Evolutionary conservation across 306 rosid species (phyloP).

Genomic region (Trifolium repens): DNA sequence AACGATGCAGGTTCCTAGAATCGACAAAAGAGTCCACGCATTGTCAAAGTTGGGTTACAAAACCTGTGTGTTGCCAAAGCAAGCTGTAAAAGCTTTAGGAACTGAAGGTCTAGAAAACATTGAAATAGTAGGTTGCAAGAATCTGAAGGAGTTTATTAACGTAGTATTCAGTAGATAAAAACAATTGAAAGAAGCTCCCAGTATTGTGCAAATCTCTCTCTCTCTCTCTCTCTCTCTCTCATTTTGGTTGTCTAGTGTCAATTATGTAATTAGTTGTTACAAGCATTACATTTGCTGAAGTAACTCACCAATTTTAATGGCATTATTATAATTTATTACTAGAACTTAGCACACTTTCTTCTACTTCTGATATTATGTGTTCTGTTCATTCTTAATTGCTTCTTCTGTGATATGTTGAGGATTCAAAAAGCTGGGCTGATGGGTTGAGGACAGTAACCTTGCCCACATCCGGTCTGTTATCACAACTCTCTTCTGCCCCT

Average conservation of each 20-base stretch:
- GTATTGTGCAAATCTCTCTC: constrained; percentile 32
- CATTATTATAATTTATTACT: constrained; percentile 26
- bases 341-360: not conserved
- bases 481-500: constrained; percentile 60
- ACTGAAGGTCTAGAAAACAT: constrained; percentile 46
- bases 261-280: constrained; percentile 1
- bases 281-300: constrained; percentile 29
- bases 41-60: constrained; percentile 81
- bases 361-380: not conserved
- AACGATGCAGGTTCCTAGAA: constrained; percentile 70
- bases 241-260: constrained; percentile 5
- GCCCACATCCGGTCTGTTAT: constrained; percentile 86
- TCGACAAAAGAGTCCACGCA: constrained; percentile 80
- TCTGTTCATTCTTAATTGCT: constrained; percentile 15
- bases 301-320: constrained; percentile 7
- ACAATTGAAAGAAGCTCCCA: constrained; percentile 35
- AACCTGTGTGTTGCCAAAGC: constrained; percentile 60
- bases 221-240: not conserved
- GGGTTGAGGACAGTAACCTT: constrained; percentile 64
- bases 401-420: constrained; percentile 34
- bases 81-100: constrained; percentile 58
- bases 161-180: constrained; percentile 48
- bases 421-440: constrained; percentile 71
- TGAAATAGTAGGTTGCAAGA: constrained; percentile 65
- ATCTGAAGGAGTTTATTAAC: constrained; percentile 83